These are phyloP conservation scores for Tetracentron sinense DNA, from an alignment of 164 flowering plant species.

Conservation along the genomic window DNA sequence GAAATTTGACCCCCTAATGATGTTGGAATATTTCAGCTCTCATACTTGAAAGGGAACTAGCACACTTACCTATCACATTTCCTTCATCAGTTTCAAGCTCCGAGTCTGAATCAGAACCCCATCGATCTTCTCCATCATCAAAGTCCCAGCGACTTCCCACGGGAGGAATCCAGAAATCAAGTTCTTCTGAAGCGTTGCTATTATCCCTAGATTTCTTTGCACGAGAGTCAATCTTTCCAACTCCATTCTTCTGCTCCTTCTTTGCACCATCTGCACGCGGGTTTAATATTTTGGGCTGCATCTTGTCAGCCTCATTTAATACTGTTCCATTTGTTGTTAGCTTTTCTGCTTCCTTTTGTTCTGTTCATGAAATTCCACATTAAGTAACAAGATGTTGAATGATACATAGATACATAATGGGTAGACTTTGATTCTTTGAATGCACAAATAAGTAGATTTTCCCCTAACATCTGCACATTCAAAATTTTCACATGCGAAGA, in stretches of 20 bases:
- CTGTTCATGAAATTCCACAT: constrained; percentile 28
- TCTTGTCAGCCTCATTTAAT: constrained; percentile 25
- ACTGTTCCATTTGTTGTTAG: constrained; percentile 16
- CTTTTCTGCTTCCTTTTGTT: constrained; percentile 52
- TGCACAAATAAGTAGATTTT: too few relatives aligned
- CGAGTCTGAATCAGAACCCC: constrained; percentile 64
- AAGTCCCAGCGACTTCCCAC: constrained; percentile 79
- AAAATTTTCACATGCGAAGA: too few relatives aligned
- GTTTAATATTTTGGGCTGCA: constrained; percentile 21
- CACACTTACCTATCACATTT: constrained; percentile 29
- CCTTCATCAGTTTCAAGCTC: constrained; percentile 42
- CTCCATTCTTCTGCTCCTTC: constrained; percentile 30
- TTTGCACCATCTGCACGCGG: constrained; percentile 18
- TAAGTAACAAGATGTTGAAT: not conserved
- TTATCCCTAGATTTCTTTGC: constrained; percentile 28
- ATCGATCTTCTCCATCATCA: constrained; percentile 83
- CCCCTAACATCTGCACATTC: too few relatives aligned
- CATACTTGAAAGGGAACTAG: constrained; percentile 6
- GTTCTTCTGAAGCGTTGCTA: constrained; percentile 51
- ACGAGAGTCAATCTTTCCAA: constrained; percentile 30
- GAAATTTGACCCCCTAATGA: not conserved
- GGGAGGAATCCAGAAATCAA: constrained; percentile 85
- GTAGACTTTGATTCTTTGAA: too few relatives aligned
- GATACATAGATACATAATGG: not conserved
- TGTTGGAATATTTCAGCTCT: too few relatives aligned